Evolutionary conservation across 768 basidiomycete species (phyloP).

Genomic region (Strobilomyces echinocephalus): DNA sequence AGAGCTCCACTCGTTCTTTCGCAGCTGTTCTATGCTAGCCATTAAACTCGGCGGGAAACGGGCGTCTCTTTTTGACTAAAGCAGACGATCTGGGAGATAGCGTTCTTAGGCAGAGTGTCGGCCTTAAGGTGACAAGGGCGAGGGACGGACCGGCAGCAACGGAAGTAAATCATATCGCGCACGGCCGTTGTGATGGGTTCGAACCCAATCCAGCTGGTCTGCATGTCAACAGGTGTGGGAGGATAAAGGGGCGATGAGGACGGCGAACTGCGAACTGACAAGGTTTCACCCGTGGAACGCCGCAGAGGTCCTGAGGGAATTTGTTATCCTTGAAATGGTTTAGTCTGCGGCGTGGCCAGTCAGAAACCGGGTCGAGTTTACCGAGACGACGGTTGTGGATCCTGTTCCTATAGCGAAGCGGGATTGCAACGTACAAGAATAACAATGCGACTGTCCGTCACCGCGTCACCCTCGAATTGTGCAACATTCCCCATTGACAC

Average conservation of each 20-base stretch:
- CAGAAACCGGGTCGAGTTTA: background rate
- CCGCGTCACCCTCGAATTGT: background rate
- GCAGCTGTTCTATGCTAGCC: background rate
- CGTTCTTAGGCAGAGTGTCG: background rate
- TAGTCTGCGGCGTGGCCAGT: conserved; percentile 11
- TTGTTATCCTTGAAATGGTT: conserved; percentile 11
- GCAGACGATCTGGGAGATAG: background rate
- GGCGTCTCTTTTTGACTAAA: background rate
- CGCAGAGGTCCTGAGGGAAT: conserved; percentile 4
- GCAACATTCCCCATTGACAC: background rate
- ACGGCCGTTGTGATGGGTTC: background rate
- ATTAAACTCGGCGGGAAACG: background rate
- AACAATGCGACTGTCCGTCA: background rate
- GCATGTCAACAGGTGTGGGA: conserved; percentile 15
- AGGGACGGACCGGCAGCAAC: background rate
- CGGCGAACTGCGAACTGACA: conserved; percentile 8
- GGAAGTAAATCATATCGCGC: conserved; percentile 1
- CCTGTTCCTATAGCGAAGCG: background rate
- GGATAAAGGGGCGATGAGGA: conserved; percentile 5
- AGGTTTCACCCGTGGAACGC: background rate
- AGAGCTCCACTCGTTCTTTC: background rate
- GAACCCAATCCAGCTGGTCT: background rate
- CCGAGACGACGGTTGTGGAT: background rate
- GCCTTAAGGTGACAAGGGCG: background rate
- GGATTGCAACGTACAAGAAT: background rate